Base-by-base conservation (phyloP, 345 rosid genomes). In the Citrus reticulata region DNA sequence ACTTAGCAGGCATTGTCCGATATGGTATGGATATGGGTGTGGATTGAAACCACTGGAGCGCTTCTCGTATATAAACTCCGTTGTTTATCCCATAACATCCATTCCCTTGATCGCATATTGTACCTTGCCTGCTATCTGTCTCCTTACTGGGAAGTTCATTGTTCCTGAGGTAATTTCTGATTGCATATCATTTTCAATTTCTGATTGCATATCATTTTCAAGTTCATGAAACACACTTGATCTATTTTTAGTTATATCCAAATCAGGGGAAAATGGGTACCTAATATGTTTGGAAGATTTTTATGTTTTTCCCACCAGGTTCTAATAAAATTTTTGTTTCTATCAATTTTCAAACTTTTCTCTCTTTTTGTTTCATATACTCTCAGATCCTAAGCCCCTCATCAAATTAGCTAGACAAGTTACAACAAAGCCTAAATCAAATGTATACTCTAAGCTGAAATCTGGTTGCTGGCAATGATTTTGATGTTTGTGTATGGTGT, bases 1-100 rank as follows among this genome's bases (percentile, higher is more conserved):
- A 59, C 83, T 91, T 64, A 91, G 95, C 80, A 84, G 86, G 84
- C 95, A 91, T 66, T 91, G 93, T 75, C 95, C 95, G 5, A 81
- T 91, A 68, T 91, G 93, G 93, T 90, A 91, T 54, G 95, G 95
- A 2, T 91, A 86, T 62, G 92, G 95, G 22, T 81, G 93, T 39
- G 92, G 95, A n/a, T 70, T 91, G 81, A 90, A 90, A 68, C 81
- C 89, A 68, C 30, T 91, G 83, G 95, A 91, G 76, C 87, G 92
- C 37, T 90, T 91, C 77, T 88, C 94, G 2, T 91, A 91, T 75
- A 88, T 89, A 55, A 85, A 83, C 82, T 89, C 92, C 0, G 88
- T 88, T 58, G 92, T 90, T 7, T 91, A 91, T 77, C 95, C 95
- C 10, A 80, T 82, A 82, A 91, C 95, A 7, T 88, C 93, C 74